These are phyloP conservation scores for Fusarium newnesense DNA, from an alignment of 2,329 filamentous ascomycete species.

Conservation along the genomic window DNA sequence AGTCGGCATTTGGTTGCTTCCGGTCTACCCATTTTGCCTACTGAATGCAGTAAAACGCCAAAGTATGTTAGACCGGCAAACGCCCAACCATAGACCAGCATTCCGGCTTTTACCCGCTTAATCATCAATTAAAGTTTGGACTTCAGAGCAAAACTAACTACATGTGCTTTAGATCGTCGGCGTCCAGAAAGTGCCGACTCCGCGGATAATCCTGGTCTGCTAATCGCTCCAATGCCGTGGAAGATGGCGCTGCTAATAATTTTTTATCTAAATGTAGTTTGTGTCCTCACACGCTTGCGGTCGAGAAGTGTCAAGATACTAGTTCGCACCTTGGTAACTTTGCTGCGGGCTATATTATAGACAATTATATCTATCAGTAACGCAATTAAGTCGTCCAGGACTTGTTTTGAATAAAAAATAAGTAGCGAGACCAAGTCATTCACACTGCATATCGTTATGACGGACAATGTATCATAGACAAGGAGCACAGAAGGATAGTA, in stretches of 20 bases:
- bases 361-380: background rate
- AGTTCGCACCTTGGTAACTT: background rate
- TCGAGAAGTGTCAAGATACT: background rate
- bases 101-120: background rate
- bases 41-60: background rate
- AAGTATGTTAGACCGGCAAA: background rate
- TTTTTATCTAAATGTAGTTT: no score
- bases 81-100: background rate
- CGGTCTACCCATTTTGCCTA: background rate
- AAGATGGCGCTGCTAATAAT: background rate
- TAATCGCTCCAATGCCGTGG: background rate
- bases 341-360: fast-evolving
- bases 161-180: background rate
- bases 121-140: background rate
- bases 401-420: background rate
- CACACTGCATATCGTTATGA: background rate
- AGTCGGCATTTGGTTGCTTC: background rate
- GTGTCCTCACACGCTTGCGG: background rate
- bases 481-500: no score
- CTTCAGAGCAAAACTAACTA: background rate
- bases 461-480: no score
- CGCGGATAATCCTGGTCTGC: background rate
- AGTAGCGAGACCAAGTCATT: no score
- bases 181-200: background rate
- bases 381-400: background rate